Evolutionary conservation across 1,284 basidiomycete genomes (phyloP).

Genomic region (Agaricales sp.): DNA sequence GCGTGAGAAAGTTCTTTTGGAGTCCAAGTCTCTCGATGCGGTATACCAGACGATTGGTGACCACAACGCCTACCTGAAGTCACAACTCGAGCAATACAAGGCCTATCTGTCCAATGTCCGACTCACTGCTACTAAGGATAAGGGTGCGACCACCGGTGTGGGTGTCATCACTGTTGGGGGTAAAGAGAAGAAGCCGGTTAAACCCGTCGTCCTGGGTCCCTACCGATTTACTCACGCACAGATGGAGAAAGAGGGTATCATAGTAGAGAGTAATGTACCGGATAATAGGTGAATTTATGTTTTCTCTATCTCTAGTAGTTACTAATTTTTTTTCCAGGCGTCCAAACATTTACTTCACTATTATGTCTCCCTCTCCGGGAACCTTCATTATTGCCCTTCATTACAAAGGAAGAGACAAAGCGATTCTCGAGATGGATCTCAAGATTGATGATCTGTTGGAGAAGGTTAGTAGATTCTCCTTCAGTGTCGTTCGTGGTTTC

Average conservation of each 20-base stretch:
- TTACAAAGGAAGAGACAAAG: constrained; percentile 98
- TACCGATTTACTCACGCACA: constrained; percentile 97
- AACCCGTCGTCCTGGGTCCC: constrained; percentile 84
- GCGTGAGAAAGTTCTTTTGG: constrained; percentile 89
- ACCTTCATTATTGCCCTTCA: constrained; percentile 98
- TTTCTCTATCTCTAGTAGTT: constrained; percentile 1
- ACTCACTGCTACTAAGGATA: constrained; percentile 79
- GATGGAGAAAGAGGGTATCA: constrained; percentile 99
- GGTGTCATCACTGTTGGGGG: constrained; percentile 95
- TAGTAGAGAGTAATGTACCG: constrained; percentile 96
- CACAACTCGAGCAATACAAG: constrained; percentile 98
- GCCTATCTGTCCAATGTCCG: constrained; percentile 98
- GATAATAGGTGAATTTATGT: constrained; percentile 75
- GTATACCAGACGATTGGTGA: constrained; percentile 99
- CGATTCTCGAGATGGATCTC: constrained; percentile 98
- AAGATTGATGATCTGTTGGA: constrained; percentile 98
- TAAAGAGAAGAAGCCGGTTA: constrained; percentile 89
- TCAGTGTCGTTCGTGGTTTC: constrained; percentile 1
- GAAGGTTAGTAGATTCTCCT: constrained; percentile 47
- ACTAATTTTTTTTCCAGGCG: constrained; percentile 41
- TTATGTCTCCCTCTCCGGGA: constrained; percentile 93
- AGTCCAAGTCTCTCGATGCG: constrained; percentile 87
- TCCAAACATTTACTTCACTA: constrained; percentile 97
- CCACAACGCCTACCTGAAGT: constrained; percentile 95
- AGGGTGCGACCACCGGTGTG: constrained; percentile 75